Evolutionary conservation across 352 stramenopile species (phyloP).

Genomic region (Blastocystis sp.): DNA sequence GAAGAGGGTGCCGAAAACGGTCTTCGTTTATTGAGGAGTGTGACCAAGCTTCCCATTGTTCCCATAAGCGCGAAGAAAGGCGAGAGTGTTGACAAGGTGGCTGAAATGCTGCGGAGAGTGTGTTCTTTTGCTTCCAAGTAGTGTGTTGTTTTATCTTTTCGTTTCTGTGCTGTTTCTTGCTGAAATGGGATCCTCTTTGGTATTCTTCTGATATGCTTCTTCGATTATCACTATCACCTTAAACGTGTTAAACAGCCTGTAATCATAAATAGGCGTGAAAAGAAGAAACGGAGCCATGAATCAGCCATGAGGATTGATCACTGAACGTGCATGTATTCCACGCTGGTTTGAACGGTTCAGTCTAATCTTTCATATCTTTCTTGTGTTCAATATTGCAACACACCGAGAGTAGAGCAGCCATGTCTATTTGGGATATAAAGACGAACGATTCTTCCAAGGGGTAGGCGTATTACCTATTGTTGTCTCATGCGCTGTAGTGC

Average conservation of each 20-base stretch:
- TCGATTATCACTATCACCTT: neutral
- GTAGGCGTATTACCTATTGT: too few species aligned
- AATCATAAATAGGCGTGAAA: neutral
- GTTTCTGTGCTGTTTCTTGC: neutral
- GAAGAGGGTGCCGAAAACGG: constrained; percentile 35
- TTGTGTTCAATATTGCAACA: too few species aligned
- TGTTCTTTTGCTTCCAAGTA: neutral
- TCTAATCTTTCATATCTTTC: too few species aligned
- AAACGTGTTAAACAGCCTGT: neutral
- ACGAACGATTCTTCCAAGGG: too few species aligned
- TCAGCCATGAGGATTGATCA: neutral
- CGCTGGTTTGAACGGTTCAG: too few species aligned
- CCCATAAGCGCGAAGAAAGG: neutral
- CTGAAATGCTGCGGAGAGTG: neutral
- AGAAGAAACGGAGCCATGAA: neutral
- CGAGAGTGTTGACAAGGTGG: constrained; percentile 1
- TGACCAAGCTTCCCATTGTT: neutral
- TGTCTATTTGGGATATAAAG: too few species aligned
- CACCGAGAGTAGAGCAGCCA: too few species aligned
- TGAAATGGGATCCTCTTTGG: neutral
- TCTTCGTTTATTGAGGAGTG: neutral
- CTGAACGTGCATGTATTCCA: too few species aligned
- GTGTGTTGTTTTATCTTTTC: neutral
- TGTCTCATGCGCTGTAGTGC: too few species aligned
- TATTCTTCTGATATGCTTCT: neutral